A percentile compares a stretch with the other conserved stretches of the same genome.
These are phyloP conservation scores for Didymosphaeria variabile DNA, from an alignment of 2,329 filamentous ascomycete species.

Conservation along the genomic window DNA sequence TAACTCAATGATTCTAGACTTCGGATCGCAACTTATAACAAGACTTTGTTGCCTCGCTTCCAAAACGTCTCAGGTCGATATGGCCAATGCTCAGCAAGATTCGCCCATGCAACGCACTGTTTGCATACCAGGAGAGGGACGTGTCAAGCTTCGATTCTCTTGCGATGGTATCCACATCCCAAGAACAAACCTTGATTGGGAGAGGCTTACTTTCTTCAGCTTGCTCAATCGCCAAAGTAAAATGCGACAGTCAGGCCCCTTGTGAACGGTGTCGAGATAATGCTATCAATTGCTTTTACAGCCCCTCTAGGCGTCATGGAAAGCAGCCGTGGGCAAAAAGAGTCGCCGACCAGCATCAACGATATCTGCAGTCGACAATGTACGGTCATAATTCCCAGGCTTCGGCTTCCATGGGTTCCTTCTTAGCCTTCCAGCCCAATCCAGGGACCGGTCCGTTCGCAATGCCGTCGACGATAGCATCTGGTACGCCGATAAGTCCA, in stretches of 20 bases:
- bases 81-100: background rate
- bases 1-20: background rate
- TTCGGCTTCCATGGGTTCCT: background rate
- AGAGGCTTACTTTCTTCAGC: background rate
- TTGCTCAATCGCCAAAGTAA: constrained; percentile 13
- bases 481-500: background rate
- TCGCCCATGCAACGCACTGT: background rate
- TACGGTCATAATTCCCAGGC: background rate
- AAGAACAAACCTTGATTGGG: background rate
- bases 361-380: background rate
- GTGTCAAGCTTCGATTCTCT: constrained; percentile 5
- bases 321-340: constrained; percentile 13
- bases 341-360: constrained; percentile 2
- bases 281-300: constrained; percentile 1
- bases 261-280: constrained; percentile 8
- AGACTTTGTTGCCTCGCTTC: background rate
- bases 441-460: background rate
- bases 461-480: background rate
- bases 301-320: constrained; percentile 9
- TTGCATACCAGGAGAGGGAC: background rate
- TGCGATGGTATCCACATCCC: constrained; percentile 2
- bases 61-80: background rate
- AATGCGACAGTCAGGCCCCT: background rate
- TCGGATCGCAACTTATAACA: background rate
- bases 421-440: background rate